Conservation (phyloP, 257 asterid species). For the Linaria vulgaris region DNA sequence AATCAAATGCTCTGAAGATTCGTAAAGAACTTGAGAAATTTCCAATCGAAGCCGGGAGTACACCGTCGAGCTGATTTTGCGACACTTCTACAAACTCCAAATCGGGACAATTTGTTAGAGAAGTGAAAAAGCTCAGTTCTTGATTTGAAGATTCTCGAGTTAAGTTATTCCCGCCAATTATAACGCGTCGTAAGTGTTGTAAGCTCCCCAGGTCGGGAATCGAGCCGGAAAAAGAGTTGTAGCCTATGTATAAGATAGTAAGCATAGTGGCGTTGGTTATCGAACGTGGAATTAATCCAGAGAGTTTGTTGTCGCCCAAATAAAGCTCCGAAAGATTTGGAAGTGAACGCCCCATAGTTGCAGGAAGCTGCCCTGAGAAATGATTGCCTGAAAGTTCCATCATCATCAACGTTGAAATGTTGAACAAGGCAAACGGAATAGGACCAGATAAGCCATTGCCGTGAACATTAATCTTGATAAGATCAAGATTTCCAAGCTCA, state of each 20-base stretch:
- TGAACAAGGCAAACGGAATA: slow-evolving; percentile 34
- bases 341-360: slow-evolving; percentile 23
- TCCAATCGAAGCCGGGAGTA: slow-evolving; percentile 33
- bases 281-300: slow-evolving; percentile 33
- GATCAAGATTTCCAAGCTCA: slow-evolving; percentile 33
- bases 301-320: slow-evolving; percentile 25
- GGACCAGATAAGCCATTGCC: slow-evolving; percentile 30
- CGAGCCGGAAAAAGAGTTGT: slow-evolving; percentile 37
- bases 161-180: slow-evolving; percentile 37
- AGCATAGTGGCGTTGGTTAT: slow-evolving; percentile 52
- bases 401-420: slow-evolving; percentile 34
- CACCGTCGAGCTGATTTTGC: slow-evolving; percentile 18
- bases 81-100: background rate
- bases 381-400: slow-evolving; percentile 15
- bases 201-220: slow-evolving; percentile 41
- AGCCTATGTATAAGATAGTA: background rate
- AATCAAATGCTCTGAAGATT: slow-evolving; percentile 20
- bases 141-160: slow-evolving; percentile 35
- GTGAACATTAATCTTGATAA: slow-evolving; percentile 21
- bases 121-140: slow-evolving; percentile 37
- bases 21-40: slow-evolving; percentile 33
- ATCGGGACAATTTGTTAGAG: slow-evolving; percentile 20
- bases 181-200: slow-evolving; percentile 26
- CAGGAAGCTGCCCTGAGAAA: slow-evolving; percentile 30
- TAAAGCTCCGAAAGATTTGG: slow-evolving; percentile 28